Evolutionary conservation across 2,329 filamentous ascomycete species (phyloP), one percentile per base, ranked within the genome.

Genomic region (Fusarium sp.): DNA sequence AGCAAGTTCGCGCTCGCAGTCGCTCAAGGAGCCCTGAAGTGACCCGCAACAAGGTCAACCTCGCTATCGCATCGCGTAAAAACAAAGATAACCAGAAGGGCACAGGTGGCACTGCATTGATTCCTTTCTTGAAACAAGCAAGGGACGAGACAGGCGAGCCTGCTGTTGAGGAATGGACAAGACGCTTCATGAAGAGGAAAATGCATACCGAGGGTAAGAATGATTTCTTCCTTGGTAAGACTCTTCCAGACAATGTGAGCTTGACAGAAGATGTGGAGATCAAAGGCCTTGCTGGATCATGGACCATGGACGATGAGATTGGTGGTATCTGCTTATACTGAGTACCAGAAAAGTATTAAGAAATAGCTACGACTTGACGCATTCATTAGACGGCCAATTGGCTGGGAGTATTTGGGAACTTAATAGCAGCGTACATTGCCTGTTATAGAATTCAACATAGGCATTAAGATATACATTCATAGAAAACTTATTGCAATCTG

Each of bases 101-200:
- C 3, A 99, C 96, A 0, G 96, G 96, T 16, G 96, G 96, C 18
- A 98, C 96, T 0, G 93, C 94, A 0, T 83, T 99, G 59, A 98
- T 99, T 59, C 93, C 95, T 0, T 99, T 99, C 81, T 84, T 99
- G 66, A 98, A 98, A 81, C 96, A 99, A 81, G 96, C 96, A 7
- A 87, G 96, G 28, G 94, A 99, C 75, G 96, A 99, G 84, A 99
- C 96, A 1, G 93, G 93, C 18, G 95, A 98, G 79, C 93, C 94
- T 3, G 93, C 94, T 2, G 90, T 98, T 40, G 86, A 88, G 72
- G 82, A 84, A 54, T 91, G 89, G 89, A 85, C 87, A 1, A 83
- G 79, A 69, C 80, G 82, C 20, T 88, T 89, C 73, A 88, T 89
- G 85, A 86, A 82, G 72, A 81, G 85, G 40, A 82, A 85, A 75